These are phyloP conservation scores for Fomitopsis betulina DNA, from an alignment of 1,284 basidiomycete genomes.

Conservation along the genomic window DNA sequence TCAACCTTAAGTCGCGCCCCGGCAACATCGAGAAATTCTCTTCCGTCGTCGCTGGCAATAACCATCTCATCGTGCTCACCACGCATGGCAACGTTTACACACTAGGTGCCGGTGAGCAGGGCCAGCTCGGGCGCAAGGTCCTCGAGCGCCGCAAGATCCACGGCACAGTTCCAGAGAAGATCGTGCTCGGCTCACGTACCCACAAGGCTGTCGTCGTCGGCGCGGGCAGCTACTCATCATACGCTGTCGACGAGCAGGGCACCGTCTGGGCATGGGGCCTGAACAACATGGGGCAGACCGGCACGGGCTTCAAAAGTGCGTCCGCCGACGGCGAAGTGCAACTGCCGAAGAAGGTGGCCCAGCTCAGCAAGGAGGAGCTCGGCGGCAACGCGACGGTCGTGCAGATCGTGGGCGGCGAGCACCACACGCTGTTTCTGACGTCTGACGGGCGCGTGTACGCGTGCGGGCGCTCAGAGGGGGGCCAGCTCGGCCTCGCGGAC, in stretches of 20 bases:
- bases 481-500: conserved; percentile 71
- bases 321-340: conserved; percentile 51
- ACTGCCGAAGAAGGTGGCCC: conserved; percentile 62
- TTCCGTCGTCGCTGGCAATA: conserved; percentile 72
- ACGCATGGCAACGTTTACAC: conserved; percentile 80
- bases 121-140: conserved; percentile 83
- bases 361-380: conserved; percentile 63
- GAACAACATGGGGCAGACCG: conserved; percentile 73
- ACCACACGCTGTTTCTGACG: conserved; percentile 86
- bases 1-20: conserved; percentile 38
- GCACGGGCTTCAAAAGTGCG: conserved; percentile 45
- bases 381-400: conserved; percentile 58
- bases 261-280: conserved; percentile 89
- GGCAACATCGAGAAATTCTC: conserved; percentile 18
- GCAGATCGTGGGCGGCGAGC: conserved; percentile 75
- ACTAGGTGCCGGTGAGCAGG: conserved; percentile 85
- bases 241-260: conserved; percentile 80
- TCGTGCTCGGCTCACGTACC: conserved; percentile 59
- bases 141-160: conserved; percentile 81
- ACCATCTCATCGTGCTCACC: conserved; percentile 85
- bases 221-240: conserved; percentile 80
- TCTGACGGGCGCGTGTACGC: conserved; percentile 79
- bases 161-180: conserved; percentile 80
- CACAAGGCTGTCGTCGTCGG: conserved; percentile 77
- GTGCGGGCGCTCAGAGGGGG: conserved; percentile 73